A percentile compares a stretch with the other conserved stretches of the same genome.
phyloP scores from a whole-genome alignment of 495 filamentous ascomycete genomes.

The Monascus purpureus region DNA sequence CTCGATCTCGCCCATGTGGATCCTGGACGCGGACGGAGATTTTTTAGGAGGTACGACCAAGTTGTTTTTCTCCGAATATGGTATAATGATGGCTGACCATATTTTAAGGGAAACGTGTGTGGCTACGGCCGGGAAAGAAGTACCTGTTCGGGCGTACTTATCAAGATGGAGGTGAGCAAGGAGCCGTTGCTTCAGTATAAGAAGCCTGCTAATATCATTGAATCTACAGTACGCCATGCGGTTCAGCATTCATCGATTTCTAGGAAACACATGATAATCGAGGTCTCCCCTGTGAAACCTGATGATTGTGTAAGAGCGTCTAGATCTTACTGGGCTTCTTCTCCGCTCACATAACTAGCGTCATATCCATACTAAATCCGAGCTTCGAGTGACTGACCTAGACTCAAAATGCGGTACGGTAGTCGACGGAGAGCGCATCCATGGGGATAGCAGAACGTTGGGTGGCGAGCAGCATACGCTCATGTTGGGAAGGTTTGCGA shows the following conservation, averaged over 20 bases:
- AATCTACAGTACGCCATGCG: constrained; percentile 36
- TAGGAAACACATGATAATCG: constrained; percentile 73
- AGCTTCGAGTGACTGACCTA: constrained; percentile 51
- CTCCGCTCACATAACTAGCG: constrained; percentile 18
- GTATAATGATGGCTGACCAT: constrained; percentile 7
- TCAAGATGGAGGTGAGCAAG: constrained; percentile 30
- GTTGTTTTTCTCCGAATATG: background rate
- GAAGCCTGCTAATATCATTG: background rate
- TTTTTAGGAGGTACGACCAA: constrained; percentile 25
- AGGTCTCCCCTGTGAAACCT: constrained; percentile 47
- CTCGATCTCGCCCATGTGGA: constrained; percentile 23
- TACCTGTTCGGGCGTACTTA: constrained; percentile 63
- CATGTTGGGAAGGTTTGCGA: constrained; percentile 48
- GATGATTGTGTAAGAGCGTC: constrained; percentile 51
- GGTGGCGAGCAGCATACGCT: constrained; percentile 46
- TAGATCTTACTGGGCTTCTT: background rate
- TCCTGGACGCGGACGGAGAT: constrained; percentile 32
- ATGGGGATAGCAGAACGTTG: constrained; percentile 37
- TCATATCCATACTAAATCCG: constrained; percentile 44
- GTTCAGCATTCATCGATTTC: constrained; percentile 65
- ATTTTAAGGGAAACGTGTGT: constrained; percentile 51
- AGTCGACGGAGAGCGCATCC: constrained; percentile 57
- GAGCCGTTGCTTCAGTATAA: constrained; percentile 8
- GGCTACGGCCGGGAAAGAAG: constrained; percentile 68
- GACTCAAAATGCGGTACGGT: constrained; percentile 67